Conservation (phyloP, 2,329 filamentous ascomycete genomes). For the Cercospora janseana region DNA sequence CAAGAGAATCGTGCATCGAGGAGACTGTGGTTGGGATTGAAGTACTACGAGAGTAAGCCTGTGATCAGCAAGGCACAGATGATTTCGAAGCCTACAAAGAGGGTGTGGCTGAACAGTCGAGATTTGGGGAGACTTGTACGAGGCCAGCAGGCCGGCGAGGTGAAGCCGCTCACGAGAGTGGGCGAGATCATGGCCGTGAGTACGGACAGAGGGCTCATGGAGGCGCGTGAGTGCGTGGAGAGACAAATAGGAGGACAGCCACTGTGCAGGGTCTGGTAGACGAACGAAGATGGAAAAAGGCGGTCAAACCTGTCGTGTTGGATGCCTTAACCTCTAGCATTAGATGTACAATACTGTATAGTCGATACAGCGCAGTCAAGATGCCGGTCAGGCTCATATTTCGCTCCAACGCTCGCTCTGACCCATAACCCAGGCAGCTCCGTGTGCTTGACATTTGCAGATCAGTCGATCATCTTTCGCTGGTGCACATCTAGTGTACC, state of each 20-base stretch:
- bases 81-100: conserved; percentile 71
- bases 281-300: too few relatives aligned
- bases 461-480: too few relatives aligned
- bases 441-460: too few relatives aligned
- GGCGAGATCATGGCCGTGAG: conserved; percentile 81
- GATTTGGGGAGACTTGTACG: conserved; percentile 65
- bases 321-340: background rate
- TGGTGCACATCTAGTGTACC: too few relatives aligned
- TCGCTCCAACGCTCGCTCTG: too few relatives aligned
- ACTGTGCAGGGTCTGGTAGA: conserved; percentile 67
- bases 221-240: conserved; percentile 77
- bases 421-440: too few relatives aligned
- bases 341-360: conserved; percentile 10
- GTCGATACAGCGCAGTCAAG: background rate
- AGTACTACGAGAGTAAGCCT: conserved; percentile 82
- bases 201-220: conserved; percentile 75
- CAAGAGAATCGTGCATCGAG: conserved; percentile 66
- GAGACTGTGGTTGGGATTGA: conserved; percentile 83
- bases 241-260: conserved; percentile 77
- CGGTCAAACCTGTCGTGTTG: too few relatives aligned
- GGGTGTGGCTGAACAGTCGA: conserved; percentile 63
- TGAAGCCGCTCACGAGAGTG: conserved; percentile 69
- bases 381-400: too few relatives aligned
- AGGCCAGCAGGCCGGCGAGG: conserved; percentile 64
- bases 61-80: conserved; percentile 67